Evolutionary conservation across 257 asterid species (phyloP).

Genomic region (Salvia rosmarinus): DNA sequence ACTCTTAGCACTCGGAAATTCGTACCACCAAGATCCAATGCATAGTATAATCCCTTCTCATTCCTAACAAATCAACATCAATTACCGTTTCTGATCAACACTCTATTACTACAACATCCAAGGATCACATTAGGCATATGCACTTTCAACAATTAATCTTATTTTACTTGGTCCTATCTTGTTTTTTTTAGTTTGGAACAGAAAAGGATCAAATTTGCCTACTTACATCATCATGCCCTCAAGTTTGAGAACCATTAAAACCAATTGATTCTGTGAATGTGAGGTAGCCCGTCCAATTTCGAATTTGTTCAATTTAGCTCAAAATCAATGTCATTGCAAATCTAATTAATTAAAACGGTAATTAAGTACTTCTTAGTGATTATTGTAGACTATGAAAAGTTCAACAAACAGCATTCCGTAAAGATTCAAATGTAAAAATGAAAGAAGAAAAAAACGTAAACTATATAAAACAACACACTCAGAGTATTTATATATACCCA

Average conservation of each 20-base stretch:
- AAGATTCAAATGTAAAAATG: no score
- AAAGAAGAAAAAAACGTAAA: no score
- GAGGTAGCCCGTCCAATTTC: background rate
- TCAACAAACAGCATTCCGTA: no score
- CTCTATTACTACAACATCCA: background rate
- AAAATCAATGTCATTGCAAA: background rate
- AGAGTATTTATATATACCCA: constrained; percentile 49
- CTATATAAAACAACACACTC: no score
- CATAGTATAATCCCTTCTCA: constrained; percentile 79
- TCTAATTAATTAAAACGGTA: no score
- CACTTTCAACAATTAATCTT: no score
- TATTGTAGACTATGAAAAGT: no score
- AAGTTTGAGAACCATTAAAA: background rate
- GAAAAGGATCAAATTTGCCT: background rate
- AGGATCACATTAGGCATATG: background rate
- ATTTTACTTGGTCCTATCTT: no score
- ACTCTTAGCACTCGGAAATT: constrained; percentile 82
- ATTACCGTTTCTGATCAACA: constrained; percentile 1
- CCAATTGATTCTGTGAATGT: background rate
- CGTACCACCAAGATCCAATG: constrained; percentile 88
- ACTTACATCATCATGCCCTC: background rate
- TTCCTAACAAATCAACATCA: constrained; percentile 44
- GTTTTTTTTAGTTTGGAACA: background rate
- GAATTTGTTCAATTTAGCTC: background rate
- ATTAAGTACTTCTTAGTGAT: no score